Evolutionary conservation across 305 asterid genomes (phyloP).

Genomic region (Ajuga reptans): DNA sequence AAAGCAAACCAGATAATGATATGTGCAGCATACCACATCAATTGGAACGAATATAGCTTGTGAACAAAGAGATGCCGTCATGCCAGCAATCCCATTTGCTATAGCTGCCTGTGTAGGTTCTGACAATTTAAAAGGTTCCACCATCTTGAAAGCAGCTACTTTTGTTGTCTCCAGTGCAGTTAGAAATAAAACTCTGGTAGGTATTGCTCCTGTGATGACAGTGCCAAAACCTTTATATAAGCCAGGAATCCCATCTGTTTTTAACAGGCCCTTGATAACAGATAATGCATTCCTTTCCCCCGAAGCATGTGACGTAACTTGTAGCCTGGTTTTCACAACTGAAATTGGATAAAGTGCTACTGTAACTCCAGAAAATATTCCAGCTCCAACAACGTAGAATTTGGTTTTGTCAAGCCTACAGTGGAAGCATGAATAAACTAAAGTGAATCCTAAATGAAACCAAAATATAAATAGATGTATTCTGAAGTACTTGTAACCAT

Average conservation of each 20-base stretch:
- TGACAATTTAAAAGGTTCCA: conserved; percentile 68
- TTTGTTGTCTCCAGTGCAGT: conserved; percentile 89
- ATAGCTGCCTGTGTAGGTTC: conserved; percentile 90
- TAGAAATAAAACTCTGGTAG: conserved; percentile 87
- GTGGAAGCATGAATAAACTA: conserved; percentile 12
- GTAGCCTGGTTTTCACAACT: conserved; percentile 90
- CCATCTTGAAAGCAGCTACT: conserved; percentile 60
- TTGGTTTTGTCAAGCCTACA: conserved; percentile 82
- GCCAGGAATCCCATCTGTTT: conserved; percentile 80
- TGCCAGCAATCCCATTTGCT: conserved; percentile 94
- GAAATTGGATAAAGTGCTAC: conserved; percentile 91
- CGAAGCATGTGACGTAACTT: conserved; percentile 65
- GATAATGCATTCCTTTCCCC: conserved; percentile 61
- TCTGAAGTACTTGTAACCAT: background rate
- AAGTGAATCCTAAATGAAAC: conserved; percentile 12
- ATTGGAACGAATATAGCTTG: conserved; percentile 87
- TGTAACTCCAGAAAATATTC: conserved; percentile 81
- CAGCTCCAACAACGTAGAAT: conserved; percentile 89
- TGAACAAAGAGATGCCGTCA: conserved; percentile 82
- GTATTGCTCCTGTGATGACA: conserved; percentile 88
- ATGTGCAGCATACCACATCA: conserved; percentile 71
- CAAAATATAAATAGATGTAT: background rate
- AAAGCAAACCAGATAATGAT: background rate
- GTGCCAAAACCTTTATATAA: conserved; percentile 91
- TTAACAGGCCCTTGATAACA: conserved; percentile 62